Conservation (phyloP, 495 filamentous ascomycete genomes). For the Aspergillus nanangensis region DNA sequence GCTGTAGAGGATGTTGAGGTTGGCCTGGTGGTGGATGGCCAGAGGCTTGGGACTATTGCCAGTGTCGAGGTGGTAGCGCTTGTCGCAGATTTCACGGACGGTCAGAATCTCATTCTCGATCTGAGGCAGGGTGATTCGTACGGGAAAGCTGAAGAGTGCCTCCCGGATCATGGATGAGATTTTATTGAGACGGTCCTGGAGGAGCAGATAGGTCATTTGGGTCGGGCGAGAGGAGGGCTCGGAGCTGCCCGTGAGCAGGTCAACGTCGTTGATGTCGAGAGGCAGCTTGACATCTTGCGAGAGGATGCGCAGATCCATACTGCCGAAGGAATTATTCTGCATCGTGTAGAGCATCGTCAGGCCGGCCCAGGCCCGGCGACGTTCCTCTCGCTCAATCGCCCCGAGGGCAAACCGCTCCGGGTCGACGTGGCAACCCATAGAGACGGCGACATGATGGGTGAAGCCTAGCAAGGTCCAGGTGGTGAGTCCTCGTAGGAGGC, state of each 20-base stretch:
- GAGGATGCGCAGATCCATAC: constrained; percentile 20
- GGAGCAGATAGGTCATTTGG: constrained; percentile 45
- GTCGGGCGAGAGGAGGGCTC: constrained; percentile 31
- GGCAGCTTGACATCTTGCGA: constrained; percentile 36
- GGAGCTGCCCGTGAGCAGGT: constrained; percentile 31
- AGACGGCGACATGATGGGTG: constrained; percentile 43
- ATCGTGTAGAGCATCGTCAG: constrained; percentile 40
- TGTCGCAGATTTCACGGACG: constrained; percentile 34
- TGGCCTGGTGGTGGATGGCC: constrained; percentile 36
- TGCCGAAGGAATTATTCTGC: constrained; percentile 36
- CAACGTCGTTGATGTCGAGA: constrained; percentile 39
- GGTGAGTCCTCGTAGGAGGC: constrained; percentile 34
- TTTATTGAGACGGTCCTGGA: constrained; percentile 37
- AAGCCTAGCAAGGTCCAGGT: constrained; percentile 42
- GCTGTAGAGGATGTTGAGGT: constrained; percentile 42
- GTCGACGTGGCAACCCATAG: constrained; percentile 45
- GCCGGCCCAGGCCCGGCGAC: constrained; percentile 43
- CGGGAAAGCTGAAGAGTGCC: constrained; percentile 30
- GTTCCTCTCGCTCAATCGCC: constrained; percentile 41
- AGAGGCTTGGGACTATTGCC: constrained; percentile 21
- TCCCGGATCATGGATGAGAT: constrained; percentile 40
- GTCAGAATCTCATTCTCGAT: constrained; percentile 36
- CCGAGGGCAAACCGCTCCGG: constrained; percentile 37
- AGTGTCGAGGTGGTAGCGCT: constrained; percentile 29
- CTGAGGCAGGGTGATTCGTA: constrained; percentile 21